Conservation (phyloP, 495 filamentous ascomycete genomes). For the Trichoderma orchidacearum region DNA sequence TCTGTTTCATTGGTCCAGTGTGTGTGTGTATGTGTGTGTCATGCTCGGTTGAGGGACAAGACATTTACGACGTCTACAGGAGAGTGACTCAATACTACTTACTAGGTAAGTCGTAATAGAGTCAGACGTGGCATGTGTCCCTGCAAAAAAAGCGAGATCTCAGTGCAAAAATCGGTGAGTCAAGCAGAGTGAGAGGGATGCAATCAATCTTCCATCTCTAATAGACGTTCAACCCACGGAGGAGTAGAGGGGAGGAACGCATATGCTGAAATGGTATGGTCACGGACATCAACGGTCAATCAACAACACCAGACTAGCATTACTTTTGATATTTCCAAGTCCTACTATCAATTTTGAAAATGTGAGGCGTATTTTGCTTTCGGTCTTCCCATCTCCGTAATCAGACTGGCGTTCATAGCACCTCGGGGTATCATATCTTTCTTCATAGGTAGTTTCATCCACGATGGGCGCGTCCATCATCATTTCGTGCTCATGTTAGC, state of each 20-base stretch:
- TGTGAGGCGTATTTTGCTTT: not conserved
- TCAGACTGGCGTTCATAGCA: not conserved
- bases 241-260: constrained; percentile 34
- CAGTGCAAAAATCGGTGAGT: constrained; percentile 17
- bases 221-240: constrained; percentile 62
- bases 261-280: constrained; percentile 55
- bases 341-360: too few species aligned
- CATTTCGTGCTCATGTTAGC: constrained; percentile 4
- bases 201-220: constrained; percentile 55
- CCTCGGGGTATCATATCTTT: constrained; percentile 1
- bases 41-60: too few species aligned
- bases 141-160: constrained; percentile 33
- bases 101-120: too few species aligned
- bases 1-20: too few species aligned
- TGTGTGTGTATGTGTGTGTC: too few species aligned
- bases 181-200: constrained; percentile 36
- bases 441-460: not conserved
- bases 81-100: too few species aligned
- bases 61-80: not conserved
- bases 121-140: constrained; percentile 19
- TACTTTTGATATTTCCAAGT: too few species aligned
- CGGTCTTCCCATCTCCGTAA: not conserved
- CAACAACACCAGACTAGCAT: too few species aligned
- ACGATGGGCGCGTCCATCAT: not conserved
- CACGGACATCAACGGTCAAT: not conserved